Evolutionary conservation across 1,284 basidiomycete genomes (phyloP).

Genomic region (Pseudozyma sp.): DNA sequence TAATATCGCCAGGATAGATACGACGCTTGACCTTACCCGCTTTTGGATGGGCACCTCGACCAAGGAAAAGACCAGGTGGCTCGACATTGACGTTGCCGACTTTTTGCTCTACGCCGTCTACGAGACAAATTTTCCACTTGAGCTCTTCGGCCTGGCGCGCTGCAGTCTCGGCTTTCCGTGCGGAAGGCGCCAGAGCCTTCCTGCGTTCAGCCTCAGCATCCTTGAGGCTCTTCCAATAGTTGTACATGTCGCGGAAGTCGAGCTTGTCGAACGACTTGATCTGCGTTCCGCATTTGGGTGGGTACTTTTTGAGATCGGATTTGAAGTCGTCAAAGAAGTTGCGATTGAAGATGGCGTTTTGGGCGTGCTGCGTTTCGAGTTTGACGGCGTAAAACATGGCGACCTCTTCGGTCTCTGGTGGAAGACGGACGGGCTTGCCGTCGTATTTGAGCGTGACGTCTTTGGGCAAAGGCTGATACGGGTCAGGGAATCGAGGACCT

Average conservation of each 20-base stretch:
- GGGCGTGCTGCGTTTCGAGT: constrained; percentile 91
- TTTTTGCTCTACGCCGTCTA: constrained; percentile 97
- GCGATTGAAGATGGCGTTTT: constrained; percentile 87
- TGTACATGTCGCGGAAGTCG: constrained; percentile 95
- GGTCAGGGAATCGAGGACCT: constrained; percentile 94
- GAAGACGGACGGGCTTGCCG: constrained; percentile 82
- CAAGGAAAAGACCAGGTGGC: constrained; percentile 95
- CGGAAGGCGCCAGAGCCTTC: constrained; percentile 78
- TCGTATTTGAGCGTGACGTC: constrained; percentile 95
- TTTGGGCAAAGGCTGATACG: constrained; percentile 86
- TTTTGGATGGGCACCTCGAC: constrained; percentile 97
- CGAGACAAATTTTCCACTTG: constrained; percentile 84
- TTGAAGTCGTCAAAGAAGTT: constrained; percentile 97
- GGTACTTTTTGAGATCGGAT: constrained; percentile 80
- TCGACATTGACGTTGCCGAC: constrained; percentile 98
- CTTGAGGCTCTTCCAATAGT: constrained; percentile 75
- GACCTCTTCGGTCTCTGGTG: constrained; percentile 91
- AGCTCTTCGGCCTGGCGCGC: constrained; percentile 87
- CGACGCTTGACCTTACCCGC: constrained; percentile 93
- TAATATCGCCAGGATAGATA: constrained; percentile 64
- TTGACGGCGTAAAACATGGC: constrained; percentile 96
- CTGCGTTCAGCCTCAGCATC: constrained; percentile 92
- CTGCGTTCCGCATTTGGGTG: constrained; percentile 80
- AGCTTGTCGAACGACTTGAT: constrained; percentile 84
- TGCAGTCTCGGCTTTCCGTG: constrained; percentile 76